Evolutionary conservation across 1,284 basidiomycete genomes (phyloP).

Genomic region (Chalciporus sp.): DNA sequence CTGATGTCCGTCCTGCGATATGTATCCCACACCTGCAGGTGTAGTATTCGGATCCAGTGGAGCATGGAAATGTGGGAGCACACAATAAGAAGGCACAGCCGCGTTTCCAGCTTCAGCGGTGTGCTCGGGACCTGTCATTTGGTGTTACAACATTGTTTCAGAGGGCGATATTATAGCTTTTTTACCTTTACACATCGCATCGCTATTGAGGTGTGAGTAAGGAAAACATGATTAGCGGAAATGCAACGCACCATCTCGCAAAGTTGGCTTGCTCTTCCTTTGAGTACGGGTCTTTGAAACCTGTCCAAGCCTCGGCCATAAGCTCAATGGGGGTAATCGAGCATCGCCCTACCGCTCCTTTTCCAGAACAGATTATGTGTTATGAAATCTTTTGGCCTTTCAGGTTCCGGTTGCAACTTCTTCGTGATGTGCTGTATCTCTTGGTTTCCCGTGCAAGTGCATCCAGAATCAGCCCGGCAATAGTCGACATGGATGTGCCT

Average conservation of each 20-base stretch:
- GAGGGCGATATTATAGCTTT: too few relatives aligned
- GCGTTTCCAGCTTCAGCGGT: conserved; percentile 38
- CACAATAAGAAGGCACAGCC: conserved; percentile 57
- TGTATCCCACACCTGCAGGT: conserved; percentile 43
- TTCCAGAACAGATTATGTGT: conserved; percentile 59
- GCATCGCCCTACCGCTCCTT: conserved; percentile 44
- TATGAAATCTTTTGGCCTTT: conserved; percentile 53
- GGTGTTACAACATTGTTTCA: too few relatives aligned
- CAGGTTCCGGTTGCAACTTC: conserved; percentile 47
- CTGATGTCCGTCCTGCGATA: conserved; percentile 50
- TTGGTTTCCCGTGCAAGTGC: conserved; percentile 39
- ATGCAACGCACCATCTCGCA: conserved; percentile 47
- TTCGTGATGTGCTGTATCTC: conserved; percentile 51
- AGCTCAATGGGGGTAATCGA: too few relatives aligned
- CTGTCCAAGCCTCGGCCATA: conserved; percentile 12
- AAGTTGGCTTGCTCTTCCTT: conserved; percentile 55
- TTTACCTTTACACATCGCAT: conserved; percentile 47
- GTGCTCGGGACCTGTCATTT: conserved; percentile 38
- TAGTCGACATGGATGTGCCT: conserved; percentile 59
- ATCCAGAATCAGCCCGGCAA: conserved; percentile 45
- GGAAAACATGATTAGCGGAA: neutral
- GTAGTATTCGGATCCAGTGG: conserved; percentile 36
- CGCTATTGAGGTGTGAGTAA: conserved; percentile 37
- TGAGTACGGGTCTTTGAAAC: conserved; percentile 56
- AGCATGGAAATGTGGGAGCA: conserved; percentile 54